Evolutionary conservation across 2,329 filamentous ascomycete species (phyloP), one percentile per base, ranked within the genome.

Genomic region (Cercospora sp.): DNA sequence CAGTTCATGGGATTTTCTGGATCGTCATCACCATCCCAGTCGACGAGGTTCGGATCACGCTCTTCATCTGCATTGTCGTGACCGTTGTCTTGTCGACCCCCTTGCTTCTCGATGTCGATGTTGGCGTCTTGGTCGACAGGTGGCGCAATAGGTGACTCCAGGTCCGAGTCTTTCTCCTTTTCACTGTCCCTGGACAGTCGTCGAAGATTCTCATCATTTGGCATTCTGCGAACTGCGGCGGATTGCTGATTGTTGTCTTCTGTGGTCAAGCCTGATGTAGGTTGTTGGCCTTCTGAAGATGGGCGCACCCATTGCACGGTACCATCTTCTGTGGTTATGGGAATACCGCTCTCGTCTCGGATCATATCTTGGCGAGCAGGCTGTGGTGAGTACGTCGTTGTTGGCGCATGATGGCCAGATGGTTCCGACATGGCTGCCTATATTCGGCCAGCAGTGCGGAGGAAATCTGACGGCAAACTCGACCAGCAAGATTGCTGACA

Each of bases 21-120:
- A 51, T 74, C 73, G 36, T 73, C 66, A 1, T 66, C 59, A 12
- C 72, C 68, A 53, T 73, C 70, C 73, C 72, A 74, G 33, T 68
- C 70, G 0, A 74, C 73, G 13, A 74, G 60, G 18, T 73, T 73
- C 12, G 71, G 68, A 55, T 73, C 70, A 16, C 64, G 36, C 62
- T 73, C 59, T 53, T 70, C 67, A 10, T 67, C 60, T 16, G 23
- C 55, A 4, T 33, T n/a, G 6, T 69, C 57, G 16, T 67, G 57
- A 7, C 57, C 57, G 7, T 65, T 18, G 6, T 60, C 36, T 33
- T 60, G 53, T 30, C 66, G 48, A 26, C 23, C 45, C 3, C 45
- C 36, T 31, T 72, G 67, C 64, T 67, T 72, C 33, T 72, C 70
- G 16, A 72, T 18, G 20, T 71, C 69, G 33, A 60, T 33, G 7